Evolutionary conservation across 1,284 basidiomycete genomes (phyloP).

Genomic region (Apiotrichum gracile): DNA sequence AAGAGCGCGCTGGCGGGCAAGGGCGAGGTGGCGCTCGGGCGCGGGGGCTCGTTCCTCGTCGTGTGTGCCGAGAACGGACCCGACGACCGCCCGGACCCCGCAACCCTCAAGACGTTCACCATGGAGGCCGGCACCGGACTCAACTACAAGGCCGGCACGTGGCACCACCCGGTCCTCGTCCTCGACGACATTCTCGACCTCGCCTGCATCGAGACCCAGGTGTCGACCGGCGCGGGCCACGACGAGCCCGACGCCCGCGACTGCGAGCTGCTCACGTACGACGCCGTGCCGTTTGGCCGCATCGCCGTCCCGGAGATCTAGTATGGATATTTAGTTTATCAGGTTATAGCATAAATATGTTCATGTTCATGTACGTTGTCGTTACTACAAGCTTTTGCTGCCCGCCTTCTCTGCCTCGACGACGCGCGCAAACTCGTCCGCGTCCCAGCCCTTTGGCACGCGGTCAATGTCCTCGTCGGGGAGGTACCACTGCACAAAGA

Average conservation of each 20-base stretch:
- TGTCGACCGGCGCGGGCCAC: conserved; percentile 35
- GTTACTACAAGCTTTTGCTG: not conserved
- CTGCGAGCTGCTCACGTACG: conserved; percentile 42
- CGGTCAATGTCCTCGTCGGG: conserved; percentile 43
- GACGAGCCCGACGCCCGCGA: conserved; percentile 34
- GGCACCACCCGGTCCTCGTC: conserved; percentile 56
- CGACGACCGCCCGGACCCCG: conserved; percentile 69
- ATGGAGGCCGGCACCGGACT: conserved; percentile 63
- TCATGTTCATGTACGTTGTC: conserved; percentile 1
- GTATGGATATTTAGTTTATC: not conserved
- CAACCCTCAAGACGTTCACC: conserved; percentile 50
- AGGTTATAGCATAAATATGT: not conserved
- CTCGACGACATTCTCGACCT: conserved; percentile 45
- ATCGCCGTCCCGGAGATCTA: conserved; percentile 26
- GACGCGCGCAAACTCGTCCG: conserved; percentile 13
- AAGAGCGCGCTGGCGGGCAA: conserved; percentile 44
- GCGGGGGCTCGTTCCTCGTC: conserved; percentile 51
- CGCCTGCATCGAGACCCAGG: conserved; percentile 46
- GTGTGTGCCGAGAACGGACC: conserved; percentile 71
- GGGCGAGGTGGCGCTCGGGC: conserved; percentile 35
- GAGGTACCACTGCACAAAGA: conserved; percentile 34
- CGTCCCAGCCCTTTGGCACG: conserved; percentile 26
- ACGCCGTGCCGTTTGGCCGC: conserved; percentile 30
- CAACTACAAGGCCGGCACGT: conserved; percentile 71
- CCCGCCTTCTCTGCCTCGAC: not conserved